A percentile compares a stretch with the other conserved stretches of the same genome.
phyloP scores from a whole-genome alignment of 2,329 filamentous ascomycete genomes.

The Microdochium paspali region DNA sequence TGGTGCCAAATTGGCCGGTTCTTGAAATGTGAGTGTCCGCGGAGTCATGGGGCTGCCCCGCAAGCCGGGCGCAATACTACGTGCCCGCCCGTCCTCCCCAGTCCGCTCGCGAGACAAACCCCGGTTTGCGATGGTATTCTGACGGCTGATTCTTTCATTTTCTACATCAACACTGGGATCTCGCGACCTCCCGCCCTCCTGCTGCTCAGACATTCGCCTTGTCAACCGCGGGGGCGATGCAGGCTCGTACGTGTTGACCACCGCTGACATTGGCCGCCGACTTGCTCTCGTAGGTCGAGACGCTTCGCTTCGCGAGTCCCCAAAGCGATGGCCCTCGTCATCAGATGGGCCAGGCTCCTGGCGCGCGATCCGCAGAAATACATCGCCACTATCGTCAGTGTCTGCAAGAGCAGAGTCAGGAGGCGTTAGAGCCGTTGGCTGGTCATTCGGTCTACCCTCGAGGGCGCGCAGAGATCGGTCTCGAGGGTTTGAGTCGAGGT shows the following conservation, averaged over 20 bases:
- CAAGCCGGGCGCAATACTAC: constrained; percentile 24
- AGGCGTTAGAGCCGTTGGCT: constrained; percentile 27
- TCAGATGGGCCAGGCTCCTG: constrained; percentile 34
- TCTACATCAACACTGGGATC: constrained; percentile 31
- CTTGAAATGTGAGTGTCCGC: constrained; percentile 37
- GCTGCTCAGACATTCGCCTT: constrained; percentile 49
- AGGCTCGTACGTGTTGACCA: constrained; percentile 35
- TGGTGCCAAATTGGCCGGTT: constrained; percentile 19
- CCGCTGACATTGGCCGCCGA: constrained; percentile 44
- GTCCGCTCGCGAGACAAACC: constrained; percentile 31
- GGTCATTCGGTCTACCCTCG: constrained; percentile 33
- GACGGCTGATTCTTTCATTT: constrained; percentile 26
- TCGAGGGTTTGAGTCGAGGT: constrained; percentile 31
- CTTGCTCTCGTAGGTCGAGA: constrained; percentile 35
- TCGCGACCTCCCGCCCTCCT: constrained; percentile 37
- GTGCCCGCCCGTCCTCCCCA: constrained; percentile 23
- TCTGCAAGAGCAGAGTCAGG: constrained; percentile 29
- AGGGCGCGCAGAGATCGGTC: constrained; percentile 41
- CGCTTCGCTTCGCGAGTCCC: constrained; percentile 31
- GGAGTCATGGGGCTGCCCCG: constrained; percentile 39
- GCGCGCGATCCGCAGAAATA: constrained; percentile 49
- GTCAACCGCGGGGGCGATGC: constrained; percentile 39
- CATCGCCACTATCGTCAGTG: constrained; percentile 45
- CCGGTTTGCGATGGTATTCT: constrained; percentile 30
- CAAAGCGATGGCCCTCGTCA: constrained; percentile 21